Conservation (phyloP, 116 monocot genomes). For the Cymodocea nodosa region DNA sequence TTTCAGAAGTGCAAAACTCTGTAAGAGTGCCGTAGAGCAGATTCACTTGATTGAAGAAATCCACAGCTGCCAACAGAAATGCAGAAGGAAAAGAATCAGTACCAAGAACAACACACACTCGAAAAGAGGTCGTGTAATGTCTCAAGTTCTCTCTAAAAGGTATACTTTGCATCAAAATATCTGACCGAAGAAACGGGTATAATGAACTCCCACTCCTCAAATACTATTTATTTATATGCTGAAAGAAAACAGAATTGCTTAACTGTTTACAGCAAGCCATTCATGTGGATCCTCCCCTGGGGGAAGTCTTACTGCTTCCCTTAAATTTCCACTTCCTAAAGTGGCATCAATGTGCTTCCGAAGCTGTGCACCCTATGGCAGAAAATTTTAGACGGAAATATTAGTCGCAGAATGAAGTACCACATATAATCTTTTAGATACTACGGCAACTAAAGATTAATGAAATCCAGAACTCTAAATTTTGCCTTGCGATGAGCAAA, state of each 20-base stretch:
- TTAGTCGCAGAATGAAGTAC: neutral
- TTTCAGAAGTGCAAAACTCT: constrained; percentile 95
- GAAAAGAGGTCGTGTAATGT: neutral
- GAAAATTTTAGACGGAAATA: neutral
- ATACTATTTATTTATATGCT: neutral
- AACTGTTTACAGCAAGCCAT: constrained; percentile 98
- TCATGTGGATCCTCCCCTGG: constrained; percentile 90
- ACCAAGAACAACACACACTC: neutral
- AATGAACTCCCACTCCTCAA: neutral
- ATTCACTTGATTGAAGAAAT: constrained; percentile 98
- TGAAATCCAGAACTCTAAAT: no score
- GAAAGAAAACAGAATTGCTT: neutral
- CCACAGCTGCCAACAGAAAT: constrained; percentile 68
- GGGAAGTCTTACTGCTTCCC: constrained; percentile 90
- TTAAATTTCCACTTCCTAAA: constrained; percentile 91
- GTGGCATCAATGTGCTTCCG: constrained; percentile 93
- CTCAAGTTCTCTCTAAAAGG: neutral
- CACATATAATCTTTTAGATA: no score
- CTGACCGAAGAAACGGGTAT: neutral
- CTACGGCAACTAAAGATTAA: no score
- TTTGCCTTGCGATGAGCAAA: no score
- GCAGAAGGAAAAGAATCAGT: constrained; percentile 2
- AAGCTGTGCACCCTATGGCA: constrained; percentile 80
- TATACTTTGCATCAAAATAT: neutral
- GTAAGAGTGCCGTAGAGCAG: constrained; percentile 88